Conservation (phyloP, 257 asterid genomes). For the Solanum piurae region DNA sequence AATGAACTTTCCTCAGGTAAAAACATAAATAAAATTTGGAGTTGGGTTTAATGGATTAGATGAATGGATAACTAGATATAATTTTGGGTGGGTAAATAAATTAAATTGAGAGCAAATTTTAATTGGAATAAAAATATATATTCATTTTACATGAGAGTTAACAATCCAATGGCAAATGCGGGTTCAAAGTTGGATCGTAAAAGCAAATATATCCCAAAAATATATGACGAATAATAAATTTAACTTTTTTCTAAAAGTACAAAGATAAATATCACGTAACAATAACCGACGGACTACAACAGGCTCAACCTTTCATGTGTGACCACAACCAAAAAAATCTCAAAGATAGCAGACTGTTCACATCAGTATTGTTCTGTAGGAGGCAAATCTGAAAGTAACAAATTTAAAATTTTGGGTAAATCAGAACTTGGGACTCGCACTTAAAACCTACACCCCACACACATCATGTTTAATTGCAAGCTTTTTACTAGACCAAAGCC, state of each 20-base stretch:
- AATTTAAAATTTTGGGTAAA: background rate
- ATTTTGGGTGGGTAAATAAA: background rate
- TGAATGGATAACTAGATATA: too few relatives aligned
- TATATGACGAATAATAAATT: background rate
- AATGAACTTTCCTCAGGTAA: too few relatives aligned
- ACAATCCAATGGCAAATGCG: background rate
- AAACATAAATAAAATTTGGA: too few relatives aligned
- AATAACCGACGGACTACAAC: background rate
- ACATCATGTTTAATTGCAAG: background rate
- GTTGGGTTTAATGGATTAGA: too few relatives aligned
- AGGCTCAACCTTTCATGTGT: background rate
- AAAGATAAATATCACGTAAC: too few relatives aligned
- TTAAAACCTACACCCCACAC: background rate
- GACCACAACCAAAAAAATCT: background rate
- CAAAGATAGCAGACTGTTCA: background rate
- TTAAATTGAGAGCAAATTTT: background rate
- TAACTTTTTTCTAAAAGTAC: too few relatives aligned
- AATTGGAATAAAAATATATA: background rate
- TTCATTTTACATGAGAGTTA: background rate
- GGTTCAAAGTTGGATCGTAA: background rate
- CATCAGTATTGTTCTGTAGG: background rate
- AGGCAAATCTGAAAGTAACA: background rate
- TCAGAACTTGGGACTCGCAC: background rate
- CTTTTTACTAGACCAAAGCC: background rate
- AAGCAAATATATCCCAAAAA: background rate